Base-by-base conservation (phyloP, 169 alveolate genomes). In the Babesia bigemina region DNA sequence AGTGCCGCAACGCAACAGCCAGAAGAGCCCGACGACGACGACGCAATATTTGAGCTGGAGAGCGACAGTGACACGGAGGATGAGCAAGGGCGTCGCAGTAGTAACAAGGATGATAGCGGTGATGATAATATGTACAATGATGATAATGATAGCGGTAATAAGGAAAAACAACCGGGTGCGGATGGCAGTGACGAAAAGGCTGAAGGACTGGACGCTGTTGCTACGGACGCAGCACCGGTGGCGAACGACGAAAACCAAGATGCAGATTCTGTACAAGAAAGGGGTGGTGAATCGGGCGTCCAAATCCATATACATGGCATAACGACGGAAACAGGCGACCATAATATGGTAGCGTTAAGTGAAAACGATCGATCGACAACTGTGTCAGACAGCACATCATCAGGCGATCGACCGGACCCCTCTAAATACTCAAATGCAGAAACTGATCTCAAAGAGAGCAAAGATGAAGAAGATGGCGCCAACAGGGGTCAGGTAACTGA, bases 11-110 rank as follows among this genome's bases (percentile, higher is more conserved):
- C 48, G 44, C 66, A 28, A 58, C 52, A n/a, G 19, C 21, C 55
- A 6, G 61, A 29, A 42, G 77, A 53, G 28, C 56, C 47, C 13
- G 84, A 28, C 0, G 88, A 84, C n/a, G 76, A 79, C 53, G 88
- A 61, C 26, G 87, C 76, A n/a, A 62, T 73, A 39, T 82, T 74
- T 70, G 86, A 61, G 16, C 45, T 82, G 62, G 88, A 79, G 12
- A 79, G 86, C 59, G 88, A 79, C 16, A 84, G 85, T 0, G 49
- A 79, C 42, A 78, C 63, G 42, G 86, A 73, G 29, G 8, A 2
- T 11, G 61, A 53, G 0, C 13, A n/a, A 19, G 24, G 28, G 4
- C 2, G 8, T 49, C 2, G 28, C 24, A 21, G 16, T 19, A 49
- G 7, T 21, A 4, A 2, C 24, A 49, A 3, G 2, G 39, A 60